Conservation (phyloP, 2,329 filamentous ascomycete species). For the Pleomassaria siparia region DNA sequence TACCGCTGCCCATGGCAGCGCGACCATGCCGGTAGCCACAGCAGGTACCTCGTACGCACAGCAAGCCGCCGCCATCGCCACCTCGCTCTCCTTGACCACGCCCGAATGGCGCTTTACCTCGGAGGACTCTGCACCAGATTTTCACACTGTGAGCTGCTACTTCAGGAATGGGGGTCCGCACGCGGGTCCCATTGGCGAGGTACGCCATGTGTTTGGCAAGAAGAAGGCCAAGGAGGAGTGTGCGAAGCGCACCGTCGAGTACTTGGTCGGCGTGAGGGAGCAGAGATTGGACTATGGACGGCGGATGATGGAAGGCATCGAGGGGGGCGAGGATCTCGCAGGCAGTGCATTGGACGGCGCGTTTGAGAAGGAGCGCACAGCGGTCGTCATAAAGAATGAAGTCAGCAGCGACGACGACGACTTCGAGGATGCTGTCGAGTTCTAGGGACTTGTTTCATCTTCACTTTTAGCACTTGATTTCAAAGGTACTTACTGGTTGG, state of each 20-base stretch:
- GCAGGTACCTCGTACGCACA: slow-evolving; percentile 12
- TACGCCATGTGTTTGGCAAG: slow-evolving; percentile 49
- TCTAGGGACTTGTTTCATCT: neutral
- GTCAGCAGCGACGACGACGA: slow-evolving; percentile 1
- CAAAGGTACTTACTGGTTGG: too few relatives aligned
- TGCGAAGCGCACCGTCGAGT: slow-evolving; percentile 44
- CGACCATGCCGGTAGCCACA: too few relatives aligned
- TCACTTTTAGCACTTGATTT: too few relatives aligned
- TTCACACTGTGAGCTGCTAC: slow-evolving; percentile 40
- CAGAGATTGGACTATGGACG: slow-evolving; percentile 18
- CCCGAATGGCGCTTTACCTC: slow-evolving; percentile 23
- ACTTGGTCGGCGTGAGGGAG: slow-evolving; percentile 41
- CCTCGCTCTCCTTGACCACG: slow-evolving; percentile 20
- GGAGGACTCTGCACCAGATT: slow-evolving; percentile 16
- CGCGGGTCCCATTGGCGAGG: slow-evolving; percentile 43
- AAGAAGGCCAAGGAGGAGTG: slow-evolving; percentile 54
- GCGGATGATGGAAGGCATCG: slow-evolving; percentile 18
- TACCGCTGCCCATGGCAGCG: too few relatives aligned
- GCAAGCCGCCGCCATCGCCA: slow-evolving; percentile 22
- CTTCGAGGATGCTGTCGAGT: slow-evolving; percentile 19
- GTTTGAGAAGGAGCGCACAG: slow-evolving; percentile 4
- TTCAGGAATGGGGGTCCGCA: slow-evolving; percentile 31
- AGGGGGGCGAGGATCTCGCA: slow-evolving; percentile 3
- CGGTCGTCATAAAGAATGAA: neutral
- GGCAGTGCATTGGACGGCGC: slow-evolving; percentile 4